Percentiles rank a stretch among this genome's conserved stretches.
Evolutionary conservation across 768 basidiomycete species (phyloP).

Genomic region (Multifurca ochricompacta): DNA sequence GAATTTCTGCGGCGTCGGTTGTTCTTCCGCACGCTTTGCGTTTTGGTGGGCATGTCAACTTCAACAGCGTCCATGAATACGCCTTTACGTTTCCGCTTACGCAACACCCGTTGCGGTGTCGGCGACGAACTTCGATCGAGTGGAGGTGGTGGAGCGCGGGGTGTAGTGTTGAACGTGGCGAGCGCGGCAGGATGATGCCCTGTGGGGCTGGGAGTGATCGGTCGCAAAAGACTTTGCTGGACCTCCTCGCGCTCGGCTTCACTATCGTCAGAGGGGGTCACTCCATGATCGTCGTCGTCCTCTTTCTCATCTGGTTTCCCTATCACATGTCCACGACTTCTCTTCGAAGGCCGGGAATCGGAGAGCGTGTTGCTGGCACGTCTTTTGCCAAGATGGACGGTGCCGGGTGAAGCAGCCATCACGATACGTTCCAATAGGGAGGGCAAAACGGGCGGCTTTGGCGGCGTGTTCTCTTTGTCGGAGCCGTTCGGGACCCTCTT

Average conservation of each 20-base stretch:
- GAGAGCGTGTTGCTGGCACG: constrained; percentile 31
- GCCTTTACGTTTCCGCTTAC: constrained; percentile 39
- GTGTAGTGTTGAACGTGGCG: background rate
- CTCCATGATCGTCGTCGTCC: background rate
- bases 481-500: constrained; percentile 20
- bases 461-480: constrained; percentile 59
- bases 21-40: constrained; percentile 25
- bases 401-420: constrained; percentile 29
- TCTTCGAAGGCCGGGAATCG: constrained; percentile 13
- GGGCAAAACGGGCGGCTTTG: constrained; percentile 27
- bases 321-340: background rate
- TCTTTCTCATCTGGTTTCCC: background rate
- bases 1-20: constrained; percentile 20
- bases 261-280: constrained; percentile 1
- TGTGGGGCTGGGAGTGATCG: background rate
- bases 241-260: constrained; percentile 14
- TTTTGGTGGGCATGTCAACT: constrained; percentile 38
- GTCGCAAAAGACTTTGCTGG: background rate
- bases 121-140: constrained; percentile 1
- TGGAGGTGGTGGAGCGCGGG: background rate
- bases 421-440: constrained; percentile 43
- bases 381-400: constrained; percentile 38
- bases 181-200: background rate
- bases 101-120: background rate
- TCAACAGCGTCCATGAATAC: constrained; percentile 46